Evolutionary conservation across 2,329 filamentous ascomycete species (phyloP), one percentile per base, ranked within the genome.

Genomic region (Trichoderma citrinoviride): DNA sequence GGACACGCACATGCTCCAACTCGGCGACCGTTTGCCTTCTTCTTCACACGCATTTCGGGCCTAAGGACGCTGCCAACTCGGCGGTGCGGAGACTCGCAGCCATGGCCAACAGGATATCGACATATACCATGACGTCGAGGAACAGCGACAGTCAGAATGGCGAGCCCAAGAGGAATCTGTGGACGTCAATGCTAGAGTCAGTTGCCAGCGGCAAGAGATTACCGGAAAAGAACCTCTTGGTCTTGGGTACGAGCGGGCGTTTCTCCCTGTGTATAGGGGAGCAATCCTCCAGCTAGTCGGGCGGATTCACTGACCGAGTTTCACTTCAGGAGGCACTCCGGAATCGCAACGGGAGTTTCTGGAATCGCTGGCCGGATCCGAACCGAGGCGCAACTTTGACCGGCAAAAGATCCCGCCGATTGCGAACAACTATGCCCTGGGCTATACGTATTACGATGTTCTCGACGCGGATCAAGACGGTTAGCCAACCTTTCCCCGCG

Each of bases 381-480:
- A 87, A 62, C 77, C 80, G 63, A 80, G 81, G 72, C 80, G 82
- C 70, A 81, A 77, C 68, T 78, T 81, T 70, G 87, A 84, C 77
- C 83, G 80, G 72, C 83, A 83, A 74, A 88, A 86, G 75, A 84
- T 85, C 67, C 90, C 92, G 2, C 92, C 92, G 23, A 86, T 97
- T 73, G 93, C 93, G 63, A 97, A 97, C 74, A 90, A 90, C 74
- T 97, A 96, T 77, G 93, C 93, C 12, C 80, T 97, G 66, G 93
- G 93, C 58, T 97, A 97, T 76, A 97, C 93, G 61, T 97, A 97
- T 78, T 92, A 96, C 76, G 92, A 97, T 78, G 92, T 97, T 43
- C 83, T 97, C 43, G 93, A 97, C 77, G 90, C 92, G 64, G 93
- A 97, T 75, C 93, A 96, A 77, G 94, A 97, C 82, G 91, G 91